phyloP scores from a whole-genome alignment of 1,284 basidiomycete species.

The Agroathelia rolfsii region DNA sequence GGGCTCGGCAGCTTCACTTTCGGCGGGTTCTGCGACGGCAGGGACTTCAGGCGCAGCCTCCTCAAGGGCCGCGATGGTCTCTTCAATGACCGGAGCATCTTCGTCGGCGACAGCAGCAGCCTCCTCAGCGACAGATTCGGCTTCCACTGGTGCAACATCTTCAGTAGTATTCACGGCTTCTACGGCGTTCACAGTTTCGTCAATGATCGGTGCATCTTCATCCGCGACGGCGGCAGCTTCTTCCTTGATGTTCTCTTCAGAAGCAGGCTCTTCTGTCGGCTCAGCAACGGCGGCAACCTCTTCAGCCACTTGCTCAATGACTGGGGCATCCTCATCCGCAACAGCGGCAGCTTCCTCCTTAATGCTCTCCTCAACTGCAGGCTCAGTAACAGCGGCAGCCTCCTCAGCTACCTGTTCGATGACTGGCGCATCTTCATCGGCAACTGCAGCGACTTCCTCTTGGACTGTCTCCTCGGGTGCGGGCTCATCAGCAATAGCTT shows the following conservation, averaged over 20 bases:
- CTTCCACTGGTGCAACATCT: neutral
- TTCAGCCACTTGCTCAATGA: slow-evolving; percentile 1
- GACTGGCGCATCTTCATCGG: neutral
- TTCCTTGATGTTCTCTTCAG: slow-evolving; percentile 1
- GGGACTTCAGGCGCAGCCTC: neutral
- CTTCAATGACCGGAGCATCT: slow-evolving; percentile 1
- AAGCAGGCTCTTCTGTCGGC: slow-evolving; percentile 2
- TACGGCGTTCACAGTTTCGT: slow-evolving; percentile 2
- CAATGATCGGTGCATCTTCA: slow-evolving; percentile 7
- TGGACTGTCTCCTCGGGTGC: slow-evolving; percentile 3
- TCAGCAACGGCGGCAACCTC: neutral
- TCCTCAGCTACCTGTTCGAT: too few species aligned
- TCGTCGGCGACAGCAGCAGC: neutral
- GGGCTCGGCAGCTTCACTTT: neutral
- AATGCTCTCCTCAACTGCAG: slow-evolving; percentile 4
- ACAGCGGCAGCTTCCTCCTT: neutral
- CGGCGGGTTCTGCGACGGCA: slow-evolving; percentile 1
- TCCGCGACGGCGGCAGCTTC: neutral
- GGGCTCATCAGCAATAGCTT: neutral
- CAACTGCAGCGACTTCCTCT: slow-evolving; percentile 1
- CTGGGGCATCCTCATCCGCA: neutral
- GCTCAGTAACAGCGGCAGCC: neutral
- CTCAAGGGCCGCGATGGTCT: slow-evolving; percentile 4
- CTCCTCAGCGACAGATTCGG: slow-evolving; percentile 7
- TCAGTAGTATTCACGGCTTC: slow-evolving; percentile 4